Conservation (phyloP, 371 early-diverging fungal species). For the Massospora cicadina region DNA sequence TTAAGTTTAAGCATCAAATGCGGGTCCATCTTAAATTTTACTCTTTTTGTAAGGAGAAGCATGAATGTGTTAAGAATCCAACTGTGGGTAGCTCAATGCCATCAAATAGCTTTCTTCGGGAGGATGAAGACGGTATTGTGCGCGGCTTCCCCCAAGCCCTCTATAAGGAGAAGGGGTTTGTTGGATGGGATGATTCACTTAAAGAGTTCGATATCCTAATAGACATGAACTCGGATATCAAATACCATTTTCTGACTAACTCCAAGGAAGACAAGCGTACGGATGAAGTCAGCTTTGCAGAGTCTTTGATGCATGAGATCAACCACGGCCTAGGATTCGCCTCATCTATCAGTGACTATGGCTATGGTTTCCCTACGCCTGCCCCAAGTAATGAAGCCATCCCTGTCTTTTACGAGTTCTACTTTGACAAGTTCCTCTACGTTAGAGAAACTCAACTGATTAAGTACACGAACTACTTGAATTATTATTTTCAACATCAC, state of each 20-base stretch:
- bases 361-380: neutral
- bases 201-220: neutral
- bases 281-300: neutral
- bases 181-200: neutral
- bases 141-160: neutral
- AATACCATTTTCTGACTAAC: neutral
- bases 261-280: neutral
- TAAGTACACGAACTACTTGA: too few relatives aligned
- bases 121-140: too few relatives aligned
- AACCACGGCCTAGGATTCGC: neutral
- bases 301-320: neutral
- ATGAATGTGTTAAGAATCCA: too few relatives aligned
- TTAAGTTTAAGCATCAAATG: too few relatives aligned
- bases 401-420: too few relatives aligned
- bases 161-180: neutral
- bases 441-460: too few relatives aligned
- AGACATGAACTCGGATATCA: neutral
- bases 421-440: too few relatives aligned
- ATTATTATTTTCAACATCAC: too few relatives aligned
- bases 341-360: neutral
- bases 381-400: neutral
- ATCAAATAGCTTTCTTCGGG: too few relatives aligned
- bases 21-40: too few relatives aligned
- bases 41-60: too few relatives aligned
- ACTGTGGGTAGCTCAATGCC: too few relatives aligned